Percentiles rank a stretch among this genome's conserved stretches.
Conservation (phyloP, 768 basidiomycete genomes). For the Russula sp. region DNA sequence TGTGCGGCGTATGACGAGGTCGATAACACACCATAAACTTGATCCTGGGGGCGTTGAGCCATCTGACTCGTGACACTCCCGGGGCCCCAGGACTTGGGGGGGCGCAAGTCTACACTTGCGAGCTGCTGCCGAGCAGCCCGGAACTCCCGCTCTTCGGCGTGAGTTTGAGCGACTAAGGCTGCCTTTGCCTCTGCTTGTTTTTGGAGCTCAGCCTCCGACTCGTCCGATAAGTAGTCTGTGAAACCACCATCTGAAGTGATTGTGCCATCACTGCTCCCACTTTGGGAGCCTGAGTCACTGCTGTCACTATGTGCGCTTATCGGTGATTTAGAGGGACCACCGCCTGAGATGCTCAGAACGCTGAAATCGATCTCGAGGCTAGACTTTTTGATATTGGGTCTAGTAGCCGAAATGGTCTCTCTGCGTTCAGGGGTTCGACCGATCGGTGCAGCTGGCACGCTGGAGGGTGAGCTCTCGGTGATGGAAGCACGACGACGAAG, state of each 20-base stretch:
- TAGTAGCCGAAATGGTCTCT: constrained; percentile 29
- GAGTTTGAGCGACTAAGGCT: constrained; percentile 72
- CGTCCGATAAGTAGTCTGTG: constrained; percentile 88
- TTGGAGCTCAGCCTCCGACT: constrained; percentile 87
- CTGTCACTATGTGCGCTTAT: constrained; percentile 53
- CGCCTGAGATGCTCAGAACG: constrained; percentile 39
- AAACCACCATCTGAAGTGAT: constrained; percentile 84
- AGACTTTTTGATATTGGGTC: constrained; percentile 27
- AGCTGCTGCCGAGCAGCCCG: constrained; percentile 77
- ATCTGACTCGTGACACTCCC: constrained; percentile 21
- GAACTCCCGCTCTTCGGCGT: constrained; percentile 78
- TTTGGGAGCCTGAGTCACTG: constrained; percentile 50
- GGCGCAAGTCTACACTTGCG: constrained; percentile 67
- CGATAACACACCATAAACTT: constrained; percentile 20
- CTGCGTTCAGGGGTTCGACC: constrained; percentile 29
- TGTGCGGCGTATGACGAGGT: constrained; percentile 22
- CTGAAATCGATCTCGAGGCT: constrained; percentile 43
- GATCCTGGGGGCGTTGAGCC: constrained; percentile 27
- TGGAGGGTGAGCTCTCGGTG: constrained; percentile 21
- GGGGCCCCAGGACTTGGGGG: constrained; percentile 73
- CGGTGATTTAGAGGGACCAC: constrained; percentile 31
- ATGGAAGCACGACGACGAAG: constrained; percentile 31
- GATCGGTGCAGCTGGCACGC: constrained; percentile 9
- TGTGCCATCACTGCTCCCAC: constrained; percentile 63
- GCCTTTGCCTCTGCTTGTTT: constrained; percentile 81